Percentiles rank a stretch among this genome's conserved stretches.
These are phyloP conservation scores for Schizophyllum amplum DNA, from an alignment of 1,284 basidiomycete species.

Conservation along the genomic window DNA sequence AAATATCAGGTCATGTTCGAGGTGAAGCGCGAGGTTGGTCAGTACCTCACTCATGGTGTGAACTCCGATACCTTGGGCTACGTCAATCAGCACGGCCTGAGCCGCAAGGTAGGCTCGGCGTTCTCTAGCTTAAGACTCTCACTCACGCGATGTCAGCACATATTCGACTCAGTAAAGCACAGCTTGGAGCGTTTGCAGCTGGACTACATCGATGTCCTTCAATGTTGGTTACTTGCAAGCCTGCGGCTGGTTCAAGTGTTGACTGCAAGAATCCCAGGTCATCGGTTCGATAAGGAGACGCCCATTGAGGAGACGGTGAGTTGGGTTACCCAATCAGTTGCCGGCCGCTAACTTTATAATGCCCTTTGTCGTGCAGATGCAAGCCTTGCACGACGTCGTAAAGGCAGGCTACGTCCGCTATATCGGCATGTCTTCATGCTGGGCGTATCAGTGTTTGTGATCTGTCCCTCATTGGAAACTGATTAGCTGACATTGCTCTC, in stretches of 20 bases:
- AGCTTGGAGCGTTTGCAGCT: slow-evolving; percentile 38
- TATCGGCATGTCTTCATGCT: slow-evolving; percentile 32
- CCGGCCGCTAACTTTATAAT: neutral
- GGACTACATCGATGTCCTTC: slow-evolving; percentile 44
- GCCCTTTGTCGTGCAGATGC: too few species aligned
- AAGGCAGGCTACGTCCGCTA: slow-evolving; percentile 27
- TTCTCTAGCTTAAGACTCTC: too few species aligned
- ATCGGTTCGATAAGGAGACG: slow-evolving; percentile 37
- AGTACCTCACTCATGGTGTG: neutral
- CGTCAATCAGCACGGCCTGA: slow-evolving; percentile 30
- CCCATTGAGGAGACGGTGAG: slow-evolving; percentile 50
- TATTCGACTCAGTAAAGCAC: slow-evolving; percentile 44
- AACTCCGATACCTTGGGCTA: slow-evolving; percentile 19
- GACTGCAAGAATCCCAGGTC: too few species aligned
- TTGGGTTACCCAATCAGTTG: too few species aligned
- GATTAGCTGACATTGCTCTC: neutral
- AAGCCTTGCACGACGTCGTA: slow-evolving; percentile 29
- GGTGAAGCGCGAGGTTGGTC: neutral
- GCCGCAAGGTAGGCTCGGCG: slow-evolving; percentile 26
- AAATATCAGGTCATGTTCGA: neutral
- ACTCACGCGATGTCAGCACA: slow-evolving; percentile 22
- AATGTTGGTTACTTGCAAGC: too few species aligned
- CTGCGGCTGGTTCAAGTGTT: too few species aligned
- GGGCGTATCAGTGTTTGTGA: slow-evolving; percentile 55
- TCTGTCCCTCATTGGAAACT: neutral